A percentile compares a stretch with the other conserved stretches of the same genome.
Evolutionary conservation across 2,329 filamentous ascomycete genomes (phyloP).

Genomic region (Boeremia exigua): DNA sequence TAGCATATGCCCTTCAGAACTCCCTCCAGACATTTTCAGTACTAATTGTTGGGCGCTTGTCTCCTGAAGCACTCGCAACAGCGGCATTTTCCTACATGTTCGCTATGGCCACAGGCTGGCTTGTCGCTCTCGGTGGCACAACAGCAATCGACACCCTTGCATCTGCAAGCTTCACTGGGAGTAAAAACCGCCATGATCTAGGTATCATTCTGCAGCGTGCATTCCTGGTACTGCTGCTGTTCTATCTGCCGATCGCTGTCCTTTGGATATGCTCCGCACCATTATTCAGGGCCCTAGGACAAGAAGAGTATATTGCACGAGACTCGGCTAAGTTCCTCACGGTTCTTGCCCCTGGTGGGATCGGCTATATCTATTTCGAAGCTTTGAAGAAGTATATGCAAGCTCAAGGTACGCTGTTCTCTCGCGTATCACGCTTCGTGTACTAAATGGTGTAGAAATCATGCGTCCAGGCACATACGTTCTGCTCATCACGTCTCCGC

Average conservation of each 20-base stretch:
- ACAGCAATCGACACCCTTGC: slow-evolving; percentile 87
- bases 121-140: slow-evolving; percentile 83
- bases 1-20: slow-evolving; percentile 86
- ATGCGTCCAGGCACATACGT: slow-evolving; percentile 70
- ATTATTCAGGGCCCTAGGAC: slow-evolving; percentile 75
- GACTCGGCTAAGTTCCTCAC: slow-evolving; percentile 76
- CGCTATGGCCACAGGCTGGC: slow-evolving; percentile 86
- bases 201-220: slow-evolving; percentile 80
- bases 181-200: slow-evolving; percentile 77
- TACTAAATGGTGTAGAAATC: slow-evolving; percentile 54
- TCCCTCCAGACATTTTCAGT: slow-evolving; percentile 84
- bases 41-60: slow-evolving; percentile 78
- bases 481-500: slow-evolving; percentile 64
- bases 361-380: slow-evolving; percentile 90
- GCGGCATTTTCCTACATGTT: slow-evolving; percentile 94
- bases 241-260: slow-evolving; percentile 75
- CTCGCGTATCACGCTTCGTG: not conserved
- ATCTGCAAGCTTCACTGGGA: slow-evolving; percentile 81
- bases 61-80: slow-evolving; percentile 78
- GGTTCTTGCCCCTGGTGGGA: slow-evolving; percentile 76
- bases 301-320: slow-evolving; percentile 77
- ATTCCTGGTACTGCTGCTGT: slow-evolving; percentile 71
- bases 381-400: slow-evolving; percentile 70
- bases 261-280: slow-evolving; percentile 78
- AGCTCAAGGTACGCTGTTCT: slow-evolving; percentile 55